phyloP scores from a whole-genome alignment of 305 asterid species.

The Solanum hybrid region DNA sequence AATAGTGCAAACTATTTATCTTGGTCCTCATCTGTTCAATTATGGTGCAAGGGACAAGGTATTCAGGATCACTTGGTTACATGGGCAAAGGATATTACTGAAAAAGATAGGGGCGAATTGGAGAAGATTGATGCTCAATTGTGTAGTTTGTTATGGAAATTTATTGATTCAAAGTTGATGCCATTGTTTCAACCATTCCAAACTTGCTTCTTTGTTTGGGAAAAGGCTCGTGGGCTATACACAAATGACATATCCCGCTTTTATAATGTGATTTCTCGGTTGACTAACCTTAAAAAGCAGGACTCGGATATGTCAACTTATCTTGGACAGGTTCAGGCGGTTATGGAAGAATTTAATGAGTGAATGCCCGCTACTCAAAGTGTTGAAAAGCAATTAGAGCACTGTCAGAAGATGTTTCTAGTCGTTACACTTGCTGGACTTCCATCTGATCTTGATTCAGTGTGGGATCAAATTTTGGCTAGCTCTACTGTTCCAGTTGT shows the following conservation, averaged over 20 bases:
- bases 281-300: not conserved
- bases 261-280: not conserved
- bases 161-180: not conserved
- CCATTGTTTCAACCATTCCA: not conserved
- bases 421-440: not conserved
- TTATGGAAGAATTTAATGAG: not conserved
- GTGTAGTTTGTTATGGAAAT: not conserved
- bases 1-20: not conserved
- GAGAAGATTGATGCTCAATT: not conserved
- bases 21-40: not conserved
- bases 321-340: not conserved
- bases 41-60: not conserved
- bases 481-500: not conserved
- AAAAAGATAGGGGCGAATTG: not conserved
- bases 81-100: not conserved
- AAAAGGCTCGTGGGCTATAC: not conserved
- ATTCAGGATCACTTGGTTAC: not conserved
- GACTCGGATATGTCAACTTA: not conserved
- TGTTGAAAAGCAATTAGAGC: not conserved
- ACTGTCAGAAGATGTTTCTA: not conserved
- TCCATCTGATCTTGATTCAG: not conserved
- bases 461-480: not conserved
- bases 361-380: not conserved
- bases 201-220: not conserved
- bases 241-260: not conserved